Evolutionary conservation across 2,329 filamentous ascomycete species (phyloP).

Genomic region (Aspergillus sergii): DNA sequence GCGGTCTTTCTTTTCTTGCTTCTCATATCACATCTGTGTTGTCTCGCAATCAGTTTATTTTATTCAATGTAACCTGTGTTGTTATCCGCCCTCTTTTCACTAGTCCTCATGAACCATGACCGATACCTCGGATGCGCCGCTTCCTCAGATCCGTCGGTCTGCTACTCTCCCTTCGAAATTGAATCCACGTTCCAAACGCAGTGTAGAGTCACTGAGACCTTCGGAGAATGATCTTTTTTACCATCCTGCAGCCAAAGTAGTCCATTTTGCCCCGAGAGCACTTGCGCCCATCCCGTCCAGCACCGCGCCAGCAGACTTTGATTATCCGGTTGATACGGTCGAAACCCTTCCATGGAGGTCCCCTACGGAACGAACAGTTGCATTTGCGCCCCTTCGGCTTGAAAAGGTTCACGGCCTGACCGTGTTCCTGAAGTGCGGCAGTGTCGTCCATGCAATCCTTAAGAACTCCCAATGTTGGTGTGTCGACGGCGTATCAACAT

Average conservation of each 20-base stretch:
- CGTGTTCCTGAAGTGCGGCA: slow-evolving; percentile 83
- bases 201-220: slow-evolving; percentile 27
- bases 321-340: slow-evolving; percentile 54
- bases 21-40: not conserved
- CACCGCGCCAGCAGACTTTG: slow-evolving; percentile 44
- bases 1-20: slow-evolving; percentile 8
- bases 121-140: slow-evolving; percentile 32
- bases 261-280: slow-evolving; percentile 59
- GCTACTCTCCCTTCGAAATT: slow-evolving; percentile 41
- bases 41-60: slow-evolving; percentile 2
- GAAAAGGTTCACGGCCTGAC: slow-evolving; percentile 85
- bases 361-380: slow-evolving; percentile 77
- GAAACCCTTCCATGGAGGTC: slow-evolving; percentile 74
- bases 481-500: slow-evolving; percentile 79
- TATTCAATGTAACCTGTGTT: slow-evolving; percentile 22
- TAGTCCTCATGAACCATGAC: slow-evolving; percentile 32
- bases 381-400: slow-evolving; percentile 78
- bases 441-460: slow-evolving; percentile 80
- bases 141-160: slow-evolving; percentile 35
- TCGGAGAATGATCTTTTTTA: slow-evolving; percentile 62
- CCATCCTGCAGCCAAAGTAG: slow-evolving; percentile 72
- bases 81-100: slow-evolving; percentile 3
- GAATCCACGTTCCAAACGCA: slow-evolving; percentile 31
- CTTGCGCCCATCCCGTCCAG: slow-evolving; percentile 47
- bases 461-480: slow-evolving; percentile 94